These are phyloP conservation scores for Ophiorrhiza pumila DNA, from an alignment of 257 asterid species.

Conservation along the genomic window DNA sequence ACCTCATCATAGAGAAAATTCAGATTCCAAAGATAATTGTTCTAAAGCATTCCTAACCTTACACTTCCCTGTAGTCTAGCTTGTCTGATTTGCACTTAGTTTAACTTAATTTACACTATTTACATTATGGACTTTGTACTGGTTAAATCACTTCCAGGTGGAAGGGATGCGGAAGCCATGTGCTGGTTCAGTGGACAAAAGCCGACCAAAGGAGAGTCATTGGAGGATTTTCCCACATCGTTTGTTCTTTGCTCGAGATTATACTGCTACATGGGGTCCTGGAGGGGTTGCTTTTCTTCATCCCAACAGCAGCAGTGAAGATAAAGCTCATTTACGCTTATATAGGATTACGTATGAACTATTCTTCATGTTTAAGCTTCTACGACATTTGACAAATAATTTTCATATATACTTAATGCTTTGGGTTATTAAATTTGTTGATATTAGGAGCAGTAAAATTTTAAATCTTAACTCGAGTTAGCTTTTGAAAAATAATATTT, in stretches of 20 bases:
- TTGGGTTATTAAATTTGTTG: neutral
- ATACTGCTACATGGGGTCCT: constrained; percentile 79
- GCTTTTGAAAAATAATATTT: neutral
- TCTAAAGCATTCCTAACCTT: neutral
- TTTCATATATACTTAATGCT: neutral
- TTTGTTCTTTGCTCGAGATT: constrained; percentile 73
- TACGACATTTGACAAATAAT: neutral
- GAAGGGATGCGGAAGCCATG: constrained; percentile 76
- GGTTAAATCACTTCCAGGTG: constrained; percentile 41
- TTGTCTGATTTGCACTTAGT: neutral
- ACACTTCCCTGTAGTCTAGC: neutral
- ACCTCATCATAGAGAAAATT: neutral
- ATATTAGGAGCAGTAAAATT: neutral
- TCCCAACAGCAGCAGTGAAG: constrained; percentile 56
- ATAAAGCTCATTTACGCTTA: constrained; percentile 64
- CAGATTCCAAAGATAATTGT: neutral
- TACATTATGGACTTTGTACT: neutral
- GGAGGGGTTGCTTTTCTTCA: constrained; percentile 97
- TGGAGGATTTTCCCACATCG: constrained; percentile 85
- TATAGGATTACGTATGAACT: constrained; percentile 81
- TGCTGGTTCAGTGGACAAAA: constrained; percentile 74
- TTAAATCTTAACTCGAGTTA: neutral
- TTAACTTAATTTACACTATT: neutral
- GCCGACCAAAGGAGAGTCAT: constrained; percentile 51
- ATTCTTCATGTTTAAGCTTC: neutral